These are phyloP conservation scores for Penicillium flavigenum DNA, from an alignment of 495 filamentous ascomycete genomes.

Conservation along the genomic window DNA sequence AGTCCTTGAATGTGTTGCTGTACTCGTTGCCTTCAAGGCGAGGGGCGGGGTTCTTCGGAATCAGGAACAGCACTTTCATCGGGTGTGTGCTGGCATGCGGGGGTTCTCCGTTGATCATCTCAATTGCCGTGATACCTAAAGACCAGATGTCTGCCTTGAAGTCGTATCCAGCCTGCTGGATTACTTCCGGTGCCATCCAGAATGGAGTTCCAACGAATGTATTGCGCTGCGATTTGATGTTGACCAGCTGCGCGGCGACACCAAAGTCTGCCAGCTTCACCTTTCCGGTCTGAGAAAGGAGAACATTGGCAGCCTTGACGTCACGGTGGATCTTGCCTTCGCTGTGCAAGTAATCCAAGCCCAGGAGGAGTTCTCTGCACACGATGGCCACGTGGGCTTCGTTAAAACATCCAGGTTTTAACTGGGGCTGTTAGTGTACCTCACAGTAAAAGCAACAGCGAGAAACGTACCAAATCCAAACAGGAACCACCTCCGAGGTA, in stretches of 20 bases:
- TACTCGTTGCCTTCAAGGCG: conserved; percentile 79
- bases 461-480: conserved; percentile 70
- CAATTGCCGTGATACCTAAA: conserved; percentile 91
- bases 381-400: conserved; percentile 94
- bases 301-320: conserved; percentile 93
- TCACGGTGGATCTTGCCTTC: conserved; percentile 97
- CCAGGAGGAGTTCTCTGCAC: conserved; percentile 84
- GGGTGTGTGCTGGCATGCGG: conserved; percentile 89
- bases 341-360: conserved; percentile 88
- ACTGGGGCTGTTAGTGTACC: conserved; percentile 47
- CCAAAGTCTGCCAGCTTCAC: conserved; percentile 98
- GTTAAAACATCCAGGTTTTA: conserved; percentile 88
- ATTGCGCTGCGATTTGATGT: conserved; percentile 96
- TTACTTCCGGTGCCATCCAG: conserved; percentile 99
- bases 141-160: conserved; percentile 99
- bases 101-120: conserved; percentile 89
- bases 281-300: conserved; percentile 82
- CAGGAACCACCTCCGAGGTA: conserved; percentile 92
- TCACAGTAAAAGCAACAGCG: neutral
- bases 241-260: conserved; percentile 92
- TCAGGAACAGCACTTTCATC: conserved; percentile 98
- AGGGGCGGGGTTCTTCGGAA: conserved; percentile 88
- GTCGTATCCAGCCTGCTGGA: conserved; percentile 94
- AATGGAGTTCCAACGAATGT: conserved; percentile 99
- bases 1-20: conserved; percentile 90